These are phyloP conservation scores for Ephemerocybe angulata DNA, from an alignment of 768 basidiomycete species.

Conservation along the genomic window DNA sequence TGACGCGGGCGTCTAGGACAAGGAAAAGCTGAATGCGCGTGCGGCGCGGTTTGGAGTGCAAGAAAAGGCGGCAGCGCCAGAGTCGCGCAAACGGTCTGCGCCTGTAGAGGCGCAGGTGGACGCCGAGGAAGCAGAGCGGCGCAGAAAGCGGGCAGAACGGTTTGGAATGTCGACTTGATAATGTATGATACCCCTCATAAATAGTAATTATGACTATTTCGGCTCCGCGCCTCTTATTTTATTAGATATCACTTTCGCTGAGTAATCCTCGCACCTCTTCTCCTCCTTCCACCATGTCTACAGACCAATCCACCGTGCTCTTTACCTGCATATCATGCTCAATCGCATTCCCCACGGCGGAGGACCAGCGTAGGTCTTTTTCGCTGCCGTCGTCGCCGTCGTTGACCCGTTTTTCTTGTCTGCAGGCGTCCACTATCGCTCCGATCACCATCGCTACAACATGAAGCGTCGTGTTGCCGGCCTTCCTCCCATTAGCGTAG, in stretches of 20 bases:
- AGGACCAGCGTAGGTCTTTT: conserved; percentile 71
- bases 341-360: conserved; percentile 78
- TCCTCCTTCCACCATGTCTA: conserved; percentile 26
- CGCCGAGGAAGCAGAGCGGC: conserved; percentile 53
- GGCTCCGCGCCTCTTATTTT: not conserved
- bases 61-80: conserved; percentile 12
- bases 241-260: not conserved
- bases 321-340: conserved; percentile 92
- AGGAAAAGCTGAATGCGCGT: conserved; percentile 48
- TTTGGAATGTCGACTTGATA: conserved; percentile 38
- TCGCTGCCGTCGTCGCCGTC: not conserved
- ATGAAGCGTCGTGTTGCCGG: conserved; percentile 94
- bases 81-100: conserved; percentile 31
- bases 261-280: conserved; percentile 1
- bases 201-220: not conserved
- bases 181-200: not conserved
- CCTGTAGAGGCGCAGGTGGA: conserved; percentile 45
- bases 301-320: conserved; percentile 29
- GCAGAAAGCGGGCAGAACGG: conserved; percentile 62
- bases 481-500: conserved; percentile 76
- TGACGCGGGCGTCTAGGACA: conserved; percentile 31
- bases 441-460: conserved; percentile 96
- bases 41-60: conserved; percentile 60
- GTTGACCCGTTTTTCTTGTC: not conserved
- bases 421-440: conserved; percentile 81